A percentile compares a stretch with the other conserved stretches of the same genome.
Conservation (phyloP, 1,284 basidiomycete species). For the Boletus semigastroideus region DNA sequence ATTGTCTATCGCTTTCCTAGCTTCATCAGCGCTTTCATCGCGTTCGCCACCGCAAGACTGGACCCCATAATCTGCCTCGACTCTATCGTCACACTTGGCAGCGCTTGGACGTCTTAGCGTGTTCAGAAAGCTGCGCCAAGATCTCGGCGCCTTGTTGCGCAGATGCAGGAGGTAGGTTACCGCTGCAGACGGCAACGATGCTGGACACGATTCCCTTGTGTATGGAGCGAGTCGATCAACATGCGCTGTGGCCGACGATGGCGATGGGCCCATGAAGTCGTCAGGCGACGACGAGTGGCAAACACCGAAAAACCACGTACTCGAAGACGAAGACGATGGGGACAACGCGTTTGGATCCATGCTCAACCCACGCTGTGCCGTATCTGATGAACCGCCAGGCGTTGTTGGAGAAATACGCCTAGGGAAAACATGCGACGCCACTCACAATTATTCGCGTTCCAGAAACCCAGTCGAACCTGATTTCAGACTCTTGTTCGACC, state of each 20-base stretch:
- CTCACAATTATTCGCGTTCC: slow-evolving; percentile 96
- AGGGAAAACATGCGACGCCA: slow-evolving; percentile 9
- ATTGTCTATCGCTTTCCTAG: slow-evolving; percentile 43
- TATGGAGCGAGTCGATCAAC: slow-evolving; percentile 75
- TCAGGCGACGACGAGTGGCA: slow-evolving; percentile 1
- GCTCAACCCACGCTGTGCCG: slow-evolving; percentile 65
- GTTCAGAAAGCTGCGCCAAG: slow-evolving; percentile 81
- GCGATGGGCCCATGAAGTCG: too few relatives aligned
- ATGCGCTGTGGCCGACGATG: slow-evolving; percentile 68
- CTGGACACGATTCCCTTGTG: slow-evolving; percentile 89
- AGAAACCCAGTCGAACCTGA: slow-evolving; percentile 99
- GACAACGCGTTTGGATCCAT: slow-evolving; percentile 63
- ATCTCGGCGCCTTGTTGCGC: slow-evolving; percentile 74
- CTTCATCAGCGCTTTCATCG: slow-evolving; percentile 88
- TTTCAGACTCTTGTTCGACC: slow-evolving; percentile 69
- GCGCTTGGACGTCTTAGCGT: slow-evolving; percentile 89
- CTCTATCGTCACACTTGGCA: slow-evolving; percentile 81
- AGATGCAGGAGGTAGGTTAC: slow-evolving; percentile 75
- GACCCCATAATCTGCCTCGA: slow-evolving; percentile 92
- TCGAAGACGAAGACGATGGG: slow-evolving; percentile 48
- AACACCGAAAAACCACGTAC: too few relatives aligned
- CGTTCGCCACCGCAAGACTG: slow-evolving; percentile 89
- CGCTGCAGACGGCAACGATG: slow-evolving; percentile 94
- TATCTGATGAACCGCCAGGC: background rate
- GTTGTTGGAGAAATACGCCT: background rate